These are phyloP conservation scores for Aspergillus aculeatinus DNA, from an alignment of 2,329 filamentous ascomycete species.

Conservation along the genomic window DNA sequence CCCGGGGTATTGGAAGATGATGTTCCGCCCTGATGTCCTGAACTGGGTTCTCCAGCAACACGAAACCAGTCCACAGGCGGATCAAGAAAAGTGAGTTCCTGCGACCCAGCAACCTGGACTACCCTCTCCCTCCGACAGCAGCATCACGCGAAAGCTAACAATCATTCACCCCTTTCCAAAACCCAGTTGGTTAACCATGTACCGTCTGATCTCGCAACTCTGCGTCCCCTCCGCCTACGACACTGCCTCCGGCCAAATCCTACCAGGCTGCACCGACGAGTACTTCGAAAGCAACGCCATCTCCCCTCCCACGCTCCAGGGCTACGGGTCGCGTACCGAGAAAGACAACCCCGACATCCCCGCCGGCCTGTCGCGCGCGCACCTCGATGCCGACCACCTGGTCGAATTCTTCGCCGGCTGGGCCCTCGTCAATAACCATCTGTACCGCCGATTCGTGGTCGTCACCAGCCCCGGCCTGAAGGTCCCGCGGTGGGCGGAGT, in stretches of 20 bases:
- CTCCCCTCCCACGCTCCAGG: slow-evolving; percentile 26
- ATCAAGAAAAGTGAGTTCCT: slow-evolving; percentile 22
- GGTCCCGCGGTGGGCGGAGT: slow-evolving; percentile 29
- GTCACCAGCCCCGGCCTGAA: slow-evolving; percentile 24
- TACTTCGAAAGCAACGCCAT: slow-evolving; percentile 28
- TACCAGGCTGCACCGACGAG: slow-evolving; percentile 27
- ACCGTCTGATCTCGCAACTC: slow-evolving; percentile 27
- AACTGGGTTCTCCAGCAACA: slow-evolving; percentile 34
- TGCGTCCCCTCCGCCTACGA: slow-evolving; percentile 4
- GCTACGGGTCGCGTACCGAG: slow-evolving; percentile 30
- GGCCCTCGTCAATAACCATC: slow-evolving; percentile 31
- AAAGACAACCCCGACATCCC: slow-evolving; percentile 25
- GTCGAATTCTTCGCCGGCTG: slow-evolving; percentile 42
- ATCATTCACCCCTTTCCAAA: not conserved
- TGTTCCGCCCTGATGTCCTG: slow-evolving; percentile 38
- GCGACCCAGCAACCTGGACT: too few species aligned
- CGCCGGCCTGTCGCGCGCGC: slow-evolving; percentile 26
- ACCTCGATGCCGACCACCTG: slow-evolving; percentile 37
- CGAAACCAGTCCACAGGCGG: slow-evolving; percentile 13
- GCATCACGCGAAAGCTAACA: not conserved
- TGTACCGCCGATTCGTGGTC: slow-evolving; percentile 35
- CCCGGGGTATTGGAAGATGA: slow-evolving; percentile 38
- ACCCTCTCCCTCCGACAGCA: not conserved
- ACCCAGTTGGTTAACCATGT: slow-evolving; percentile 29
- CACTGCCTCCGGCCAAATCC: slow-evolving; percentile 6